Conservation (phyloP, 2,329 filamentous ascomycete species). For the Fusarium virguliforme region DNA sequence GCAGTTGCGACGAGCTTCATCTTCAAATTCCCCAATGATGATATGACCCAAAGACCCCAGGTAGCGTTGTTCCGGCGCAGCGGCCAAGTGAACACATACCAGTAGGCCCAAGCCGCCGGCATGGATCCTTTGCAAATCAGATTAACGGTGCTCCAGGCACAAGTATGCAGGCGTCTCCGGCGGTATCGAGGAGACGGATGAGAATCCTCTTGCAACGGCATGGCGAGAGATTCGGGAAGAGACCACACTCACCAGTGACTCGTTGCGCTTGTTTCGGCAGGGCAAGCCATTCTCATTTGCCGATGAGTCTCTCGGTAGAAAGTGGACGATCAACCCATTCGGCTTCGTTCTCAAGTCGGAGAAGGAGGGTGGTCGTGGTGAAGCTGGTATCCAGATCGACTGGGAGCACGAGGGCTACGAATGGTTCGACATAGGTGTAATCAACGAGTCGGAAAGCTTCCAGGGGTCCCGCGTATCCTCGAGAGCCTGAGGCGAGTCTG, state of each 20-base stretch:
- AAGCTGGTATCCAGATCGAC: constrained; percentile 68
- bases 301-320: constrained; percentile 67
- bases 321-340: constrained; percentile 77
- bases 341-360: constrained; percentile 66
- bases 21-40: constrained; percentile 61
- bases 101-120: constrained; percentile 58
- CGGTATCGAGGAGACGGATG: constrained; percentile 69
- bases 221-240: constrained; percentile 76
- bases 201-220: constrained; percentile 69
- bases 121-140: neutral
- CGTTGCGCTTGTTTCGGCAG: constrained; percentile 67
- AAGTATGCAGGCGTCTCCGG: constrained; percentile 76
- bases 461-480: constrained; percentile 71
- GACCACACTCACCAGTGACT: constrained; percentile 66
- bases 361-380: constrained; percentile 52
- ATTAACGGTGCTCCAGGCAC: constrained; percentile 56
- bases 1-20: constrained; percentile 68
- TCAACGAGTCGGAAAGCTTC: constrained; percentile 64
- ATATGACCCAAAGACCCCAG: constrained; percentile 57
- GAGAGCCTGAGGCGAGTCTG: constrained; percentile 73
- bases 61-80: constrained; percentile 77
- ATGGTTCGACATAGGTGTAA: constrained; percentile 70
- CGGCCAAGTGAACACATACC: constrained; percentile 72
- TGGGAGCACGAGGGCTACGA: constrained; percentile 74
- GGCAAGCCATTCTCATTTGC: constrained; percentile 73